Conservation (phyloP, 2,329 filamentous ascomycete genomes). For the Amylocarpus encephaloides region DNA sequence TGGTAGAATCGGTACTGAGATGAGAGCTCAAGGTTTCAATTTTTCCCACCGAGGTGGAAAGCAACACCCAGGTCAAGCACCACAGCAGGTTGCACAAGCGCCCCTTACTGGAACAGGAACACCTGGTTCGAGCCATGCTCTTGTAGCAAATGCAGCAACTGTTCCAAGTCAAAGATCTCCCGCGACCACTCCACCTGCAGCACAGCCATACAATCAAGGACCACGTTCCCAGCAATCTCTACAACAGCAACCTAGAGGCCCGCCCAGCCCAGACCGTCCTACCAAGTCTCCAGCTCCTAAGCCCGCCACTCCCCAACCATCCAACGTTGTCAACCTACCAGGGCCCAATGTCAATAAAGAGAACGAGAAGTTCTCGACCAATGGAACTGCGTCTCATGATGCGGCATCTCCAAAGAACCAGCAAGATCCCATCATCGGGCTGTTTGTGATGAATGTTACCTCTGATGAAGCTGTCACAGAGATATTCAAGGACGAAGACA, state of each 20-base stretch:
- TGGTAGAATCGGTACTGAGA: constrained; percentile 94
- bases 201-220: constrained; percentile 23
- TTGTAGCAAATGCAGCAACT: constrained; percentile 30
- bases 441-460: constrained; percentile 85
- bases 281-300: constrained; percentile 33
- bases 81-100: constrained; percentile 30
- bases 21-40: constrained; percentile 98
- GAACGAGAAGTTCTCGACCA: constrained; percentile 48
- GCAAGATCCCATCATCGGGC: constrained; percentile 62
- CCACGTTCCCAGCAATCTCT: constrained; percentile 23
- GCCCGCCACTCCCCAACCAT: constrained; percentile 43
- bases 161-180: constrained; percentile 28
- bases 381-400: constrained; percentile 49
- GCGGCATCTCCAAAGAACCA: constrained; percentile 54
- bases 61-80: constrained; percentile 44
- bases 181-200: constrained; percentile 18
- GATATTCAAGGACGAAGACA: constrained; percentile 78
- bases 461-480: constrained; percentile 77
- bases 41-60: constrained; percentile 93
- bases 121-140: constrained; percentile 29
- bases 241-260: constrained; percentile 28
- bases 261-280: constrained; percentile 26
- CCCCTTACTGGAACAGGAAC: constrained; percentile 32
- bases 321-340: constrained; percentile 30
- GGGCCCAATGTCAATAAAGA: constrained; percentile 46